Evolutionary conservation across 1,284 basidiomycete genomes (phyloP).

Genomic region (Erythrobasidium hasegawianum): DNA sequence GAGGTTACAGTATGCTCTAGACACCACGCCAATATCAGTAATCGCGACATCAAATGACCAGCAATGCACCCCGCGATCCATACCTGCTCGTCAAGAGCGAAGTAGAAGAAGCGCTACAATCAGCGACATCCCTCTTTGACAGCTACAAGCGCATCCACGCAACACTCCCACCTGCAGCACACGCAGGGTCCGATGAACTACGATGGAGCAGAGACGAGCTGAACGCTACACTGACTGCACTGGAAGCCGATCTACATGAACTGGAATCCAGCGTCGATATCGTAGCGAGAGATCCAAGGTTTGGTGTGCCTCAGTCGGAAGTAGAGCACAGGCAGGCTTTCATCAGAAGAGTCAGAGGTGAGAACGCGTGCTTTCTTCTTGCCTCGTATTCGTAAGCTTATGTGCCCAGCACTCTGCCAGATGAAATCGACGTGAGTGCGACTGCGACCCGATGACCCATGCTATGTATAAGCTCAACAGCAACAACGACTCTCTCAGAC

Average conservation of each 20-base stretch:
- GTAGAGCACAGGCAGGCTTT: slow-evolving; percentile 68
- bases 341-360: slow-evolving; percentile 62
- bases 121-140: slow-evolving; percentile 17
- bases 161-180: slow-evolving; percentile 9
- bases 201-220: slow-evolving; percentile 54
- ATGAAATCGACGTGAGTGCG: slow-evolving; percentile 30
- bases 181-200: slow-evolving; percentile 34
- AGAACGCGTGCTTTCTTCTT: slow-evolving; percentile 78
- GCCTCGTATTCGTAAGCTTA: too few relatives aligned
- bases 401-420: background rate
- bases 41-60: too few relatives aligned
- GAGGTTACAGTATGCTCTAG: too few relatives aligned
- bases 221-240: slow-evolving; percentile 65
- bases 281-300: slow-evolving; percentile 59
- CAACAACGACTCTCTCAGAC: background rate
- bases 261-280: slow-evolving; percentile 85
- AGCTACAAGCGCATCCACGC: slow-evolving; percentile 34
- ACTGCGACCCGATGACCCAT: too few relatives aligned
- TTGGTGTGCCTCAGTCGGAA: slow-evolving; percentile 70
- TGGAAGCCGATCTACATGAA: slow-evolving; percentile 81
- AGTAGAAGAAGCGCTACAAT: slow-evolving; percentile 24
- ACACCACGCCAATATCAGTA: too few relatives aligned
- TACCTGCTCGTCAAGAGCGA: slow-evolving; percentile 19
- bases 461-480: too few relatives aligned
- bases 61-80: slow-evolving; percentile 8